Percentiles rank a stretch among this genome's conserved stretches.
These are phyloP conservation scores for Cyclotella sp. DNA, from an alignment of 108 stramenopile genomes.

Conservation along the genomic window DNA sequence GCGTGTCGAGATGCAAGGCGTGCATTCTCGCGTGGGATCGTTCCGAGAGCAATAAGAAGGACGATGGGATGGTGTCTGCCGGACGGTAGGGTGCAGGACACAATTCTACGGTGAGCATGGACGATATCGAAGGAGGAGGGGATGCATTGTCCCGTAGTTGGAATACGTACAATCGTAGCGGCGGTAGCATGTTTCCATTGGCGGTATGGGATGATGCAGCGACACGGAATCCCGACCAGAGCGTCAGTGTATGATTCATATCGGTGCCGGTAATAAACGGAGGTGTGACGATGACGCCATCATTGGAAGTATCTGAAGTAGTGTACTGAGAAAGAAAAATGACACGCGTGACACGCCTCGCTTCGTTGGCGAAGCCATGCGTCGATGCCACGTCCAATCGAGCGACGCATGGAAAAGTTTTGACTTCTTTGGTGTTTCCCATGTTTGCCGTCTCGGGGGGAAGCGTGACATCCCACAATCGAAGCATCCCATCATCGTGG, in stretches of 20 bases:
- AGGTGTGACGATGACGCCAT: slow-evolving; percentile 51
- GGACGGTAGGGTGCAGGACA: slow-evolving; percentile 60
- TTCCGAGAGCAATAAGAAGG: slow-evolving; percentile 71
- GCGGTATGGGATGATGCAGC: too few relatives aligned
- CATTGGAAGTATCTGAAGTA: slow-evolving; percentile 5
- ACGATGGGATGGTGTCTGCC: slow-evolving; percentile 56
- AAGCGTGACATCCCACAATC: slow-evolving; percentile 71
- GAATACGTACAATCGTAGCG: slow-evolving; percentile 58
- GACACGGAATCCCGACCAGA: slow-evolving; percentile 72
- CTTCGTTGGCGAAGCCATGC: not conserved
- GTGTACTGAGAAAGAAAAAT: slow-evolving; percentile 71
- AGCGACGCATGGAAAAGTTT: slow-evolving; percentile 7
- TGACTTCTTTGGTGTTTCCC: not conserved
- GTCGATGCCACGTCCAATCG: slow-evolving; percentile 12
- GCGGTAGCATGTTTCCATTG: slow-evolving; percentile 17
- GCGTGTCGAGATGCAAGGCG: slow-evolving; percentile 61
- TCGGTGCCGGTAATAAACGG: slow-evolving; percentile 72
- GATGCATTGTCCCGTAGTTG: slow-evolving; percentile 33
- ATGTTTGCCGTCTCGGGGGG: slow-evolving; percentile 13
- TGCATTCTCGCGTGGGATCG: slow-evolving; percentile 53
- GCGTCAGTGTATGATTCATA: slow-evolving; percentile 61
- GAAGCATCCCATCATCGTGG: slow-evolving; percentile 66
- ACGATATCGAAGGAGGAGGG: slow-evolving; percentile 20
- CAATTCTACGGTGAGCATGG: slow-evolving; percentile 61
- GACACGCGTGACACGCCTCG: slow-evolving; percentile 30